phyloP scores from a whole-genome alignment of 164 flowering plant species.

The Cinnamomum chago region DNA sequence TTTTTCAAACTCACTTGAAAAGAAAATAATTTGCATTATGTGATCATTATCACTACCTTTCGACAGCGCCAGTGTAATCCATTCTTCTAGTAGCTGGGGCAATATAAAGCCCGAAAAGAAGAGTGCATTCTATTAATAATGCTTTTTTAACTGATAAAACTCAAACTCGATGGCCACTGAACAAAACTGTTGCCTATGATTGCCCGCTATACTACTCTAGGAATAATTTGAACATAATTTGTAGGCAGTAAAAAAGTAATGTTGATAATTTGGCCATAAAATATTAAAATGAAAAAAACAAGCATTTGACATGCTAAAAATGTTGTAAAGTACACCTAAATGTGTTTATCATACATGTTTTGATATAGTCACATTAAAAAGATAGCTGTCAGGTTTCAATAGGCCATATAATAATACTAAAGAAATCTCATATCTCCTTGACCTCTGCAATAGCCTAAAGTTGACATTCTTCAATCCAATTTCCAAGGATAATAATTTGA shows the following conservation, averaged over 20 bases:
- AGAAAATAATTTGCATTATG: not conserved
- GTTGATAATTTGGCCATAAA: too few species aligned
- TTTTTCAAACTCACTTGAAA: not conserved
- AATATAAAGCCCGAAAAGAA: constrained; percentile 57
- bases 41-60: constrained; percentile 38
- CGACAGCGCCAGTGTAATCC: constrained; percentile 66
- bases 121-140: not conserved
- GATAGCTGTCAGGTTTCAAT: constrained; percentile 75
- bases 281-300: too few species aligned
- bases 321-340: too few species aligned
- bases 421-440: constrained; percentile 67
- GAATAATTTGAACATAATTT: too few species aligned
- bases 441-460: constrained; percentile 35
- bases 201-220: too few species aligned
- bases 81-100: constrained; percentile 71
- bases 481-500: too few species aligned
- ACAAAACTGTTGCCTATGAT: not conserved
- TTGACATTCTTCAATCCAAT: not conserved
- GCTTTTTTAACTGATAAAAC: not conserved
- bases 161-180: not conserved
- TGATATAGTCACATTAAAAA: not conserved
- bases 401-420: constrained; percentile 79
- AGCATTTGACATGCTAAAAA: too few species aligned
- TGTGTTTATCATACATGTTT: too few species aligned
- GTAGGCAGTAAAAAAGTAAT: too few species aligned